A percentile compares a stretch with the other conserved stretches of the same genome.
Evolutionary conservation across 768 basidiomycete species (phyloP).

Genomic region (Russula olivacea): DNA sequence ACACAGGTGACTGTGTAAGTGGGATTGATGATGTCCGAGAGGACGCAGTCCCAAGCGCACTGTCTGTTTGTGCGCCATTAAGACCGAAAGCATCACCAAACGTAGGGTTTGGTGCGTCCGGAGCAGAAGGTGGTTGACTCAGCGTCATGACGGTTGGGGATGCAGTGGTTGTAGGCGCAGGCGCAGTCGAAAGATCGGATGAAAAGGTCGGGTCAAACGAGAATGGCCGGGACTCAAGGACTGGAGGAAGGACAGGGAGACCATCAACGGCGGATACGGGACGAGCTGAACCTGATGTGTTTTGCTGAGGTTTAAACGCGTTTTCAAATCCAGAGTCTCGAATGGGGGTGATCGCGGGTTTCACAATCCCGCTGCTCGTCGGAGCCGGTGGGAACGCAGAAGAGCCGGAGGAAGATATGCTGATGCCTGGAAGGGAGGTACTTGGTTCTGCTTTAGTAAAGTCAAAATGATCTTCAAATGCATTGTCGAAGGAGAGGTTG

Average conservation of each 20-base stretch:
- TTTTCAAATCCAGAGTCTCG: constrained; percentile 33
- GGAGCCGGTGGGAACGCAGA: constrained; percentile 20
- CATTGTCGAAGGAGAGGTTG: constrained; percentile 59
- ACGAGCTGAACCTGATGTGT: not conserved
- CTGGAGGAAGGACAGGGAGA: constrained; percentile 14
- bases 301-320: constrained; percentile 29
- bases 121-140: constrained; percentile 7
- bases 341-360: constrained; percentile 3
- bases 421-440: not conserved
- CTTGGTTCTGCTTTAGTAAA: constrained; percentile 36
- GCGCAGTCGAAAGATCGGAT: not conserved
- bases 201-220: constrained; percentile 13
- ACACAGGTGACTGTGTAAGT: constrained; percentile 28
- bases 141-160: constrained; percentile 12
- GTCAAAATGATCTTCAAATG: constrained; percentile 64
- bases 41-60: constrained; percentile 34
- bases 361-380: not conserved
- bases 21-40: constrained; percentile 32
- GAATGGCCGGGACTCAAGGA: constrained; percentile 20
- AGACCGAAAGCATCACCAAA: constrained; percentile 47
- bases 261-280: constrained; percentile 16
- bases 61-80: constrained; percentile 27
- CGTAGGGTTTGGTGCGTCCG: constrained; percentile 28
- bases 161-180: constrained; percentile 10
- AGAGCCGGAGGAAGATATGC: constrained; percentile 1